Percentiles rank a stretch among this genome's conserved stretches.
These are phyloP conservation scores for Maudiozyma bulderi DNA, from an alignment of 805 yeast genomes.

Conservation along the genomic window DNA sequence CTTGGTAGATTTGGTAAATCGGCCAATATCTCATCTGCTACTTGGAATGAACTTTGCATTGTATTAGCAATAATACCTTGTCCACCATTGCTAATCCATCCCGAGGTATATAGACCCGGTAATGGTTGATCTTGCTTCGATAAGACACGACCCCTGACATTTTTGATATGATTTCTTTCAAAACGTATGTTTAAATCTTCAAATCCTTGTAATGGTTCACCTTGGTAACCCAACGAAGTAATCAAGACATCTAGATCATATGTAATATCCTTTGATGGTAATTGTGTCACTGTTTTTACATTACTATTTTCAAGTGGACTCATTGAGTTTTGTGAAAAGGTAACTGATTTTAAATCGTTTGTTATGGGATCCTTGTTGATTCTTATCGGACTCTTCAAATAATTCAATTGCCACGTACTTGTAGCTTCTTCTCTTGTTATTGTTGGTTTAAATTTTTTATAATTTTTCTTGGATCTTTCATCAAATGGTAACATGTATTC, in stretches of 20 bases:
- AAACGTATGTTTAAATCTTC: slow-evolving; percentile 42
- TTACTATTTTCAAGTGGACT: slow-evolving; percentile 13
- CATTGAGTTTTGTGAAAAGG: slow-evolving; percentile 12
- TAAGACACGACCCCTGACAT: slow-evolving; percentile 37
- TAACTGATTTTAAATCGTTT: slow-evolving; percentile 25
- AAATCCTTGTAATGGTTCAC: slow-evolving; percentile 53
- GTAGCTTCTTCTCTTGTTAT: slow-evolving; percentile 1
- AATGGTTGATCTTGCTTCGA: slow-evolving; percentile 14
- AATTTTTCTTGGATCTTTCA: slow-evolving; percentile 24
- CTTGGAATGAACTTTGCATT: slow-evolving; percentile 71
- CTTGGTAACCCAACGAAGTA: slow-evolving; percentile 75
- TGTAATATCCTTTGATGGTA: not conserved
- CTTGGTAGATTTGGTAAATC: slow-evolving; percentile 34
- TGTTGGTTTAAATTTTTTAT: slow-evolving; percentile 11
- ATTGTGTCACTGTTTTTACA: slow-evolving; percentile 1
- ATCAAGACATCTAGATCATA: slow-evolving; percentile 58
- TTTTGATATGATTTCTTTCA: slow-evolving; percentile 41
- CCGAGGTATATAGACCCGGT: slow-evolving; percentile 63
- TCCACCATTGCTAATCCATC: slow-evolving; percentile 87
- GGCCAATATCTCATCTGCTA: slow-evolving; percentile 54
- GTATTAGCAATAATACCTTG: slow-evolving; percentile 87
- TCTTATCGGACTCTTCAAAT: slow-evolving; percentile 54
- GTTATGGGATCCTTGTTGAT: slow-evolving; percentile 34
- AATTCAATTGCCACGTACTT: slow-evolving; percentile 59
- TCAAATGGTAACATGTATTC: slow-evolving; percentile 36